These are phyloP conservation scores for Dentipellis sp. DNA, from an alignment of 768 basidiomycete species.

Conservation along the genomic window DNA sequence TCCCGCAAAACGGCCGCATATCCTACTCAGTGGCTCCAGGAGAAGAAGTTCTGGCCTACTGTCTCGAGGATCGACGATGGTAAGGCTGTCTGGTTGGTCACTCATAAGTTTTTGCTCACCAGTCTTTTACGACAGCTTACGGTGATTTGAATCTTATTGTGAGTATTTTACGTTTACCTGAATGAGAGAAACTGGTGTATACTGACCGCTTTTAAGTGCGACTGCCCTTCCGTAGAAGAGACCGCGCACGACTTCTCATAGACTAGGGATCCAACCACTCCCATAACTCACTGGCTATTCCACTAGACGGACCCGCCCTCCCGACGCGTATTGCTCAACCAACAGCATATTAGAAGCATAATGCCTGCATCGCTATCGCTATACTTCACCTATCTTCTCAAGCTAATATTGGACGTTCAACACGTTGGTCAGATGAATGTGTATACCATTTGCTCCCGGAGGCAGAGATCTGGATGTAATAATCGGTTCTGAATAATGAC, in stretches of 20 bases:
- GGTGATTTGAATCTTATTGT: conserved; percentile 89
- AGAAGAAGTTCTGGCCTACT: conserved; percentile 96
- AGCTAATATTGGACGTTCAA: background rate
- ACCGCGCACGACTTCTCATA: conserved; percentile 31
- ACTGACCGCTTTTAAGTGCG: conserved; percentile 43
- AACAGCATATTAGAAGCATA: background rate
- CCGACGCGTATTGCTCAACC: conserved; percentile 14
- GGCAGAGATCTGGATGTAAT: too few relatives aligned
- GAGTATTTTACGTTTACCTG: conserved; percentile 25
- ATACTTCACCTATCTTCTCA: background rate
- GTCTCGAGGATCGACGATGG: conserved; percentile 91
- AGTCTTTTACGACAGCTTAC: conserved; percentile 45
- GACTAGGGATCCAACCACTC: conserved; percentile 1
- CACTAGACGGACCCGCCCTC: conserved; percentile 32
- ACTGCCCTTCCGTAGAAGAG: conserved; percentile 83
- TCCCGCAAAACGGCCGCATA: conserved; percentile 86
- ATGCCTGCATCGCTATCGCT: background rate
- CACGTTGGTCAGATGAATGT: background rate
- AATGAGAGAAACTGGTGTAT: background rate
- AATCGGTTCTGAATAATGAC: too few relatives aligned
- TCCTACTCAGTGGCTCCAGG: conserved; percentile 71
- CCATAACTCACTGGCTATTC: conserved; percentile 24
- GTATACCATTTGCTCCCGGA: too few relatives aligned
- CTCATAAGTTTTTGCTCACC: conserved; percentile 6
- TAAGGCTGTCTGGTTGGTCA: conserved; percentile 27